phyloP scores from a whole-genome alignment of 495 filamentous ascomycete species.

The Pyrenula massariospora region DNA sequence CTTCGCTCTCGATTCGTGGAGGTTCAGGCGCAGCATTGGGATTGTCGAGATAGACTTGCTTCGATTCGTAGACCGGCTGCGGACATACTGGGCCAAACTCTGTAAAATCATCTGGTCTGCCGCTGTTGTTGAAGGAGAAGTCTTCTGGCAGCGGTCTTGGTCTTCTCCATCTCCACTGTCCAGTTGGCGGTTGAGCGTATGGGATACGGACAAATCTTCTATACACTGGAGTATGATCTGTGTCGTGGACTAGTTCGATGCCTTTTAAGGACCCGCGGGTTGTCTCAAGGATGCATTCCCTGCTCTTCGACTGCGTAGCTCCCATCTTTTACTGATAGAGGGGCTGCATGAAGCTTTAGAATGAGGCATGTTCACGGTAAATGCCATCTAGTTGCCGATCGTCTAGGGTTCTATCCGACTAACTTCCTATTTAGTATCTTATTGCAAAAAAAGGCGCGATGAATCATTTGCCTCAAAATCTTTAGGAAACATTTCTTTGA shows the following conservation, averaged over 20 bases:
- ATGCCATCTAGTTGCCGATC: neutral
- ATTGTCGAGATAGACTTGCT: conserved; percentile 3
- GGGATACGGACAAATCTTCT: conserved; percentile 29
- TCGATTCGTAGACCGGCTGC: conserved; percentile 21
- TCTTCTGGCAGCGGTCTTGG: conserved; percentile 26
- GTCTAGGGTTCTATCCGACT: no score
- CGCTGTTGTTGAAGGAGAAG: conserved; percentile 14
- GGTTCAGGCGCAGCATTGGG: neutral
- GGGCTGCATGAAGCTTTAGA: neutral
- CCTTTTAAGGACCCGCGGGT: neutral
- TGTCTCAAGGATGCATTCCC: neutral
- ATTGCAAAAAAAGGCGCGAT: no score
- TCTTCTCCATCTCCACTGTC: conserved; percentile 26
- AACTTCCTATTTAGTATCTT: no score
- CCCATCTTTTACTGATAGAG: neutral
- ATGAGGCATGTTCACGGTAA: neutral
- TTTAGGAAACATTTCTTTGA: no score
- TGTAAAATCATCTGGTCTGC: conserved; percentile 22
- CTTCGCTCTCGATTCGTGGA: conserved; percentile 20
- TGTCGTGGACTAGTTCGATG: neutral
- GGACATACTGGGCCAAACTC: conserved; percentile 31
- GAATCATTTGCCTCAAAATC: no score
- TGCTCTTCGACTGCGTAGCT: neutral
- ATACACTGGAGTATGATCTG: neutral
- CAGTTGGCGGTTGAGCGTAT: conserved; percentile 31